Conservation (phyloP, 306 rosid species). For the Dicorynia guianensis region DNA sequence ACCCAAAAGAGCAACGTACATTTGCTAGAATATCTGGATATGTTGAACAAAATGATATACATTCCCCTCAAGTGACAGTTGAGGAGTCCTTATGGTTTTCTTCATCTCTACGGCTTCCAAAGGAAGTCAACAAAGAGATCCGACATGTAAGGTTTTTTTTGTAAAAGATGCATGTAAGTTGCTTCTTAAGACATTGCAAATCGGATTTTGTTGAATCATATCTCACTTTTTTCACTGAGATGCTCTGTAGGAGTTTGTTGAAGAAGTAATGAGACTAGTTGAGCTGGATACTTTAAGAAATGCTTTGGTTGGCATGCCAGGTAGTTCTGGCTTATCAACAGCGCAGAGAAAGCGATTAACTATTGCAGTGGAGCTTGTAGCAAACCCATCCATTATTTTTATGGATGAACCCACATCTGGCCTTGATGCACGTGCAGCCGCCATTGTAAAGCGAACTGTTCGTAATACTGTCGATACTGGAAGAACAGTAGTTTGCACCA, state of each 20-base stretch:
- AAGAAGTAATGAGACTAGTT: conserved; percentile 82
- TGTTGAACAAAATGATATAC: conserved; percentile 94
- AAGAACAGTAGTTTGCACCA: conserved; percentile 92
- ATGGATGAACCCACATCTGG: conserved; percentile 99
- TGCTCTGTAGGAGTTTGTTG: conserved; percentile 79
- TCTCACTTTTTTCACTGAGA: conserved; percentile 17
- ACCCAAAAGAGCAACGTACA: conserved; percentile 79
- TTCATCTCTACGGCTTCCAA: conserved; percentile 84
- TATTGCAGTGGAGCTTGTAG: conserved; percentile 92
- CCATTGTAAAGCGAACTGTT: conserved; percentile 90
- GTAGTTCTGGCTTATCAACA: conserved; percentile 84
- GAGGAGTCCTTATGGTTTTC: conserved; percentile 89
- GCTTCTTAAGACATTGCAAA: conserved; percentile 6
- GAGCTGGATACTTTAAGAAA: conserved; percentile 78
- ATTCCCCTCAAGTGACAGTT: conserved; percentile 92
- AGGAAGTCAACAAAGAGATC: conserved; percentile 66
- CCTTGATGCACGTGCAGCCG: conserved; percentile 94
- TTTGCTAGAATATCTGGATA: conserved; percentile 92
- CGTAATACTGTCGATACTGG: conserved; percentile 95
- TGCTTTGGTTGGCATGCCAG: conserved; percentile 93
- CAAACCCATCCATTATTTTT: conserved; percentile 92
- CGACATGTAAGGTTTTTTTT: conserved; percentile 48
- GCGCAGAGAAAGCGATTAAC: conserved; percentile 92
- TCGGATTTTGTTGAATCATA: conserved; percentile 15
- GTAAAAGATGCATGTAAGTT: conserved; percentile 16